Base-by-base conservation (phyloP, 2,329 filamentous ascomycete genomes). In the Cordyceps cicadae region DNA sequence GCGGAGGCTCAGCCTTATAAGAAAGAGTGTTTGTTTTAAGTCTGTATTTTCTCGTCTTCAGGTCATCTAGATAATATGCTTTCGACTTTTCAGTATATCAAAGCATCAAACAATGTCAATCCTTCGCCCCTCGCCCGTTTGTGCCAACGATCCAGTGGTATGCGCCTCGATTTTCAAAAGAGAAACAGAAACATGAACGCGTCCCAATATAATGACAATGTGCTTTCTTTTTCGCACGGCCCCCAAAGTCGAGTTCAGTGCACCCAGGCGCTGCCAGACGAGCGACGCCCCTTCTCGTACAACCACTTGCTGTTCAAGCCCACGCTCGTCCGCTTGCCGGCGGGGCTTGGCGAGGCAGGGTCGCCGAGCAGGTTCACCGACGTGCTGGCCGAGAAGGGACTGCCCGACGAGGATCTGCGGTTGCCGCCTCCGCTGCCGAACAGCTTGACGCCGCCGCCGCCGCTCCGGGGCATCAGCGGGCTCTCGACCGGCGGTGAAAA, bases 251-350 rank as follows among this genome's bases (percentile, higher is more conserved):
- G 5, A 12, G 5, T n/a, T 70, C 49, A 75, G 53, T 72, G 69
- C 54, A 69, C 66, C 73, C 76, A 79, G 37, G 73, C 69, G 60
- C 72, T 78, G 12, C 77, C 72, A 56, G 80, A 78, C 66, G 81
- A 76, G 71, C 85, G 71, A 71, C 86, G 77, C 67, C 89, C 88
- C 75, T 87, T 90, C 74, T 97, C 91, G 70, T 96, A 97, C 63
- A 97, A 74, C 93, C 93, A 97, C 76, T 94, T 96, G 76, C 86
- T 96, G 74, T 93, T 97, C 70, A 97, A 70, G 0, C 86, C 86
- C 57, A 95, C 85, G 65, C 85, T 92, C 48, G 87, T 86, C 61
- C 85, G 82, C 76, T 88, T 91, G 43, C 82, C 80, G 6, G 76
- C 76, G 0, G 90, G 89, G 64, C 86, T 92, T 1, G 89, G 89